Base-by-base conservation (phyloP, 108 stramenopile species). In the Cyclotella kingstonii region DNA sequence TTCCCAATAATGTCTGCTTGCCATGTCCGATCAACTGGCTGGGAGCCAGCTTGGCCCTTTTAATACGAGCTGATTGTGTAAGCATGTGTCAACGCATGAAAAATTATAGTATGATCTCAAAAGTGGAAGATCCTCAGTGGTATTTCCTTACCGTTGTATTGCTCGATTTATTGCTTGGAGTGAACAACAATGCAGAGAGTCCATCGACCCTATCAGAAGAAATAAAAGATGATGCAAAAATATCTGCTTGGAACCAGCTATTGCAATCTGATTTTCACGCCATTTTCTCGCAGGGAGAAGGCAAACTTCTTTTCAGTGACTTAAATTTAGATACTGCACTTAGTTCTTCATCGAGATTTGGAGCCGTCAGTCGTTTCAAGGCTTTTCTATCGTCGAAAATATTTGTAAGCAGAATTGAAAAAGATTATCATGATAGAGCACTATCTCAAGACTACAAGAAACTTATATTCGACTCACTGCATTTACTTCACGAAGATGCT, bases 401-500 rank as follows among this genome's bases (percentile, higher is more conserved):
- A 21, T 48, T 21, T 27, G 49, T 23, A 21, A 2, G n/a, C 31
- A 43, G 12, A 21, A 39, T 40, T 52, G 57, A 61, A 27, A 15
- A 15, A 42, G 12, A 2, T 26, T 18, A 29, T 35, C 27, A 54
- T 33, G 21, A 28, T 15, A 35, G 36, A 8, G 3, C 18, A 49
- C 60, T 50, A 59, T 64, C 30, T 34, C 42, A 27, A 30, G 15
- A 56, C 9, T 41, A 34, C 26, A 48, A 58, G 19, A 60, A 59
- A 9, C 45, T 41, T 0, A 58, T 93, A 38, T 88, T 90, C 67
- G 83, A 85, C 72, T 55, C 83, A 0, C 42, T 93, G 40, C 87
- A 88, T 57, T 60, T 81, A 6, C 51, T 93, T 17, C 86, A 85
- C 40, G 86, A 93, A 54, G 89, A 93, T 61, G 70, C 63, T 29